Conservation (phyloP, 768 basidiomycete genomes). For the Lentinus tigrinus region DNA sequence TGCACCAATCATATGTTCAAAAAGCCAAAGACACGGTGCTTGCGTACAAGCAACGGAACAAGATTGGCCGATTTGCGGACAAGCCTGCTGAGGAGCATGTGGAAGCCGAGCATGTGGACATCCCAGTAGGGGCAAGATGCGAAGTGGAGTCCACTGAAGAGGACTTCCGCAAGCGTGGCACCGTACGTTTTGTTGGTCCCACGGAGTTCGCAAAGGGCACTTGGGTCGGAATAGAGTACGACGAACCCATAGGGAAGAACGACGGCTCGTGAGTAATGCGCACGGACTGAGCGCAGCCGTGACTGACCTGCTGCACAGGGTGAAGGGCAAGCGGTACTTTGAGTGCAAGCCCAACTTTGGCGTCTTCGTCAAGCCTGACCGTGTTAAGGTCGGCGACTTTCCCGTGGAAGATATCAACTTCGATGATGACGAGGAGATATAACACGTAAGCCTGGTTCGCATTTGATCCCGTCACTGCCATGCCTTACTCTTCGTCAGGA, state of each 20-base stretch:
- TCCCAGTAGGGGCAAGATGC: slow-evolving; percentile 74
- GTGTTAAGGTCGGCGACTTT: slow-evolving; percentile 80
- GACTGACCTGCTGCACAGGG: slow-evolving; percentile 41
- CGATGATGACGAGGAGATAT: slow-evolving; percentile 74
- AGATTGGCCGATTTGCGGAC: slow-evolving; percentile 86
- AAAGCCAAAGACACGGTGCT: slow-evolving; percentile 72
- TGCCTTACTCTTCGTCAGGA: neutral
- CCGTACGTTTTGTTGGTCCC: slow-evolving; percentile 79
- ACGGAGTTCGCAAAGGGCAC: slow-evolving; percentile 73
- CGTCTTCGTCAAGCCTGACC: slow-evolving; percentile 83
- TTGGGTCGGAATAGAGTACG: slow-evolving; percentile 94
- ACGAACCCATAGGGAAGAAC: slow-evolving; percentile 94
- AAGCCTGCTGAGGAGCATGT: slow-evolving; percentile 37
- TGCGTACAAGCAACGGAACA: slow-evolving; percentile 82
- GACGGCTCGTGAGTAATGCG: slow-evolving; percentile 88
- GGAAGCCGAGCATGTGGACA: slow-evolving; percentile 38
- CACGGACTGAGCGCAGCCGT: no score
- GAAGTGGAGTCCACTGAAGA: slow-evolving; percentile 74
- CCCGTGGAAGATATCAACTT: slow-evolving; percentile 79
- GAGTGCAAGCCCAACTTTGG: slow-evolving; percentile 74
- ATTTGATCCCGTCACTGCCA: no score
- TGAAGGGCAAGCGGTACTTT: slow-evolving; percentile 87
- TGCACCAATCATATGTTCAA: neutral
- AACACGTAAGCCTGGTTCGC: slow-evolving; percentile 3
- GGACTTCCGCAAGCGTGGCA: slow-evolving; percentile 75